Evolutionary conservation across 176 grass and related monocot genomes (phyloP), one percentile per base, ranked within the genome.

Genomic region (Triticum turgidum): DNA sequence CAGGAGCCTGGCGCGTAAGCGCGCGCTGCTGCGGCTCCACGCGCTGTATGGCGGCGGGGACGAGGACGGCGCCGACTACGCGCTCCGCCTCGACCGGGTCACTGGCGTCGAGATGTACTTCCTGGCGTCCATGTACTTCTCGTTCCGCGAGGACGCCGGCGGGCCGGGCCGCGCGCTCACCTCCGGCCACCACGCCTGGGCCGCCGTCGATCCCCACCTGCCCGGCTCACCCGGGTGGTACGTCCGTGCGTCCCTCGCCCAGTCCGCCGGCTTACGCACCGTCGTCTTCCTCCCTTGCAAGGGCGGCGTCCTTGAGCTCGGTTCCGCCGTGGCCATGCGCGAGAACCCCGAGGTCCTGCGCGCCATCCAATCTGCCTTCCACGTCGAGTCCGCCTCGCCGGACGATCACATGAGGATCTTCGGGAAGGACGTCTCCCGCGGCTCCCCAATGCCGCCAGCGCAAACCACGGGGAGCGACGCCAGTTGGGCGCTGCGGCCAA

Each of bases 291-390:
- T 98, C 56, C 96, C 93, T 15, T 87, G 94, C 85, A 80, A 83
- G 42, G 80, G 80, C 77, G 93, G 93, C 11, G 93, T 95, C 49
- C 86, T 98, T 6, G 96, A 98, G 80, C 79, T 98, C 27, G 96
- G 93, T 4, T 98, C 96, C 54, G 65, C 87, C 42, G 73, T 67
- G 12, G 49, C 79, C 15, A 67, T 98, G 62, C 91, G 77, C n/a
- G 91, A 98, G 84, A 84, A 73, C 6, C 83, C 86, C 44, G 86
- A 98, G 18, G 56, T 79, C 3, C 32, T 98, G 69, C 69, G 70
- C 61, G 79, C 82, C 41, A 89, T 95, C 59, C 76, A 90, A 9
- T 37, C 91, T 5, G 30, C 84, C 17, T 79, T 98, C 72, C n/a
- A 29, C 20, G 12, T 62, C 1, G 5, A 45, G 13, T 54, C 86